A percentile compares a stretch with the other conserved stretches of the same genome.
These are phyloP conservation scores for Alternaria atra DNA, from an alignment of 2,329 filamentous ascomycete genomes.

Conservation along the genomic window DNA sequence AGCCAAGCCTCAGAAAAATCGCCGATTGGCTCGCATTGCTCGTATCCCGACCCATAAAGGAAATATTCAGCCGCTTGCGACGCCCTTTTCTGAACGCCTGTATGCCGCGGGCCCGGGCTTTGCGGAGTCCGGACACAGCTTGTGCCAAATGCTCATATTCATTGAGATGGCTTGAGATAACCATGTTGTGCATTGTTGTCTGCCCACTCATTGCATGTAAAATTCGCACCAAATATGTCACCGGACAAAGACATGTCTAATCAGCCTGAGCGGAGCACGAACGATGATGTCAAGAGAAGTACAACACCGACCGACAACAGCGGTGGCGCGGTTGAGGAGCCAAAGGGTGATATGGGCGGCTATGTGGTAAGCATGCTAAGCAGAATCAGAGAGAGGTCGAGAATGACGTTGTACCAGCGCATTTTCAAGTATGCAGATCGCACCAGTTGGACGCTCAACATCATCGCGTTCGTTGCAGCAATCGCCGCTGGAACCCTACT, in stretches of 20 bases:
- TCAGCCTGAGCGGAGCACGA: constrained; percentile 9
- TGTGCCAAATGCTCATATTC: neutral
- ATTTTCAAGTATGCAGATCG: constrained; percentile 49
- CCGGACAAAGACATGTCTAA: constrained; percentile 12
- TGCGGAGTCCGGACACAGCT: neutral
- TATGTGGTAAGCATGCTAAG: constrained; percentile 34
- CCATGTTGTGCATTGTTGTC: neutral
- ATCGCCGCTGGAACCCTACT: constrained; percentile 57
- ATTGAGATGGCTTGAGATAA: neutral
- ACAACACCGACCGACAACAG: neutral
- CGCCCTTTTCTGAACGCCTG: neutral
- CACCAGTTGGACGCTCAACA: constrained; percentile 44
- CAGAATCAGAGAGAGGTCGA: neutral
- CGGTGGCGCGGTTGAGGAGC: constrained; percentile 18
- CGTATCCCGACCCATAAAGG: constrained; percentile 1
- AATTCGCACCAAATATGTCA: constrained; percentile 16
- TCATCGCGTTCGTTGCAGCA: constrained; percentile 46
- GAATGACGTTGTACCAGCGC: constrained; percentile 28
- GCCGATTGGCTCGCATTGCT: constrained; percentile 10
- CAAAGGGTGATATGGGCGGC: constrained; percentile 28
- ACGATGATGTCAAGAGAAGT: constrained; percentile 14
- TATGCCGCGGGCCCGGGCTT: constrained; percentile 3
- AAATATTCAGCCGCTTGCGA: constrained; percentile 1
- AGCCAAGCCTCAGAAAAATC: neutral
- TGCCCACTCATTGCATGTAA: neutral